Percentiles rank a stretch among this genome's conserved stretches.
Evolutionary conservation across 345 rosid genomes (phyloP).

Genomic region (Carallia pectinifolia): DNA sequence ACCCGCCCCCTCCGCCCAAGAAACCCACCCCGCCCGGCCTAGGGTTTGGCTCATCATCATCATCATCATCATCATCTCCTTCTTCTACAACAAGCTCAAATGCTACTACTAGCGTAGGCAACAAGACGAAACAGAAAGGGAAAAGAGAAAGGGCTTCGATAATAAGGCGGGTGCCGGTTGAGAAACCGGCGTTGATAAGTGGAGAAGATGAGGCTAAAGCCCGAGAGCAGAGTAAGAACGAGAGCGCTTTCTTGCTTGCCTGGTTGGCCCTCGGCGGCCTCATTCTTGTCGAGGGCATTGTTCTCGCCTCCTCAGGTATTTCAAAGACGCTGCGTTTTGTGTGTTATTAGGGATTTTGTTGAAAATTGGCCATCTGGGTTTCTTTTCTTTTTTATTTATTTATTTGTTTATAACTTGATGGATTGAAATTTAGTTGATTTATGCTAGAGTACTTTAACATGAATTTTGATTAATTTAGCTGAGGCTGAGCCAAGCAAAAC

Average conservation of each 20-base stretch:
- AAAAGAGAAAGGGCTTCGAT: slow-evolving; percentile 54
- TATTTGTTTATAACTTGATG: no score
- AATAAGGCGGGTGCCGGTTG: slow-evolving; percentile 60
- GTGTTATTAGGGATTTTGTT: background rate
- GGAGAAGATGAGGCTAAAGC: slow-evolving; percentile 54
- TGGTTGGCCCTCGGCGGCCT: slow-evolving; percentile 82
- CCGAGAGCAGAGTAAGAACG: slow-evolving; percentile 57
- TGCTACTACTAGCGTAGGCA: background rate
- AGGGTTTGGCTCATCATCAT: slow-evolving; percentile 61
- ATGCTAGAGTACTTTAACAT: no score
- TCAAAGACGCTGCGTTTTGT: background rate
- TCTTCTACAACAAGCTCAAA: slow-evolving; percentile 27
- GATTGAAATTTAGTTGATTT: no score
- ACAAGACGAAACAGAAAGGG: slow-evolving; percentile 45
- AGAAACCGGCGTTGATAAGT: slow-evolving; percentile 53
- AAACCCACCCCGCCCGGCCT: slow-evolving; percentile 45
- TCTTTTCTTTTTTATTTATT: no score
- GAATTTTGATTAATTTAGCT: no score
- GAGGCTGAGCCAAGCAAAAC: no score
- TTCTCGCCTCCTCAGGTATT: slow-evolving; percentile 77
- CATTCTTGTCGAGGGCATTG: slow-evolving; percentile 65
- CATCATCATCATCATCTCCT: slow-evolving; percentile 20
- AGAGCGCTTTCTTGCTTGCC: slow-evolving; percentile 81
- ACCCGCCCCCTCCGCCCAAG: slow-evolving; percentile 16
- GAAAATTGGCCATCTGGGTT: background rate